phyloP scores from a whole-genome alignment of 805 yeast genomes.

The Saccharomyces mikatae region DNA sequence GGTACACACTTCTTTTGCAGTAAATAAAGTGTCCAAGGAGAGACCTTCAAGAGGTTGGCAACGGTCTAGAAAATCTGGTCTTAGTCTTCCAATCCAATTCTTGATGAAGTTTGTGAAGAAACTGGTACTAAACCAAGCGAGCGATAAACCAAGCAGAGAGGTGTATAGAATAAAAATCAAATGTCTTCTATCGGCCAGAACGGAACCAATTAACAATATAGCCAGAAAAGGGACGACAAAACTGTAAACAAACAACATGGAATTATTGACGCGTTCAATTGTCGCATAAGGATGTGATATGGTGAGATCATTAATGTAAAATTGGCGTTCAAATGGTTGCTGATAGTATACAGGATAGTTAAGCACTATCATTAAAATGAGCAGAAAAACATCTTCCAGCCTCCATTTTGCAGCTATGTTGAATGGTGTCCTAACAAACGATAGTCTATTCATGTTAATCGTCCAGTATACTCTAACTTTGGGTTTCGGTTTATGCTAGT shows the following conservation, averaged over 20 bases:
- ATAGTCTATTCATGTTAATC: conserved; percentile 25
- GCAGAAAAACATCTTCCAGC: conserved; percentile 30
- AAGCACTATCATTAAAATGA: conserved; percentile 26
- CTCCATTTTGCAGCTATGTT: conserved; percentile 31
- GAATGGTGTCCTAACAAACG: conserved; percentile 12
- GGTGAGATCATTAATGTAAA: conserved; percentile 64
- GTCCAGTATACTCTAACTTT: conserved; percentile 11
- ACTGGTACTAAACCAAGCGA: conserved; percentile 53
- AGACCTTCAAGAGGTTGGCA: conserved; percentile 62
- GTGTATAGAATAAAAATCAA: conserved; percentile 54
- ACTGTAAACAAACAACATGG: conserved; percentile 48
- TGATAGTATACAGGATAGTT: conserved; percentile 29
- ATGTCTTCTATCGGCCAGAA: conserved; percentile 38
- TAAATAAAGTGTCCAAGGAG: conserved; percentile 46
- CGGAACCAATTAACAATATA: conserved; percentile 30
- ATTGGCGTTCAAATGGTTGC: conserved; percentile 71
- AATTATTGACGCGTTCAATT: conserved; percentile 58
- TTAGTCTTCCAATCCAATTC: conserved; percentile 77
- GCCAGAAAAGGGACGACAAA: conserved; percentile 40
- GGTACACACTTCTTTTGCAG: conserved; percentile 61
- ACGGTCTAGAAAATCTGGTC: conserved; percentile 88
- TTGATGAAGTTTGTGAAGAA: conserved; percentile 67
- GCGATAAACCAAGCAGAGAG: conserved; percentile 56
- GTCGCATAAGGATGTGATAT: conserved; percentile 77
- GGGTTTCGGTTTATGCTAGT: too few relatives aligned